Evolutionary conservation across 2,329 filamentous ascomycete species (phyloP), one percentile per base, ranked within the genome.

Genomic region (Cylindrodendrum hubeiense): DNA sequence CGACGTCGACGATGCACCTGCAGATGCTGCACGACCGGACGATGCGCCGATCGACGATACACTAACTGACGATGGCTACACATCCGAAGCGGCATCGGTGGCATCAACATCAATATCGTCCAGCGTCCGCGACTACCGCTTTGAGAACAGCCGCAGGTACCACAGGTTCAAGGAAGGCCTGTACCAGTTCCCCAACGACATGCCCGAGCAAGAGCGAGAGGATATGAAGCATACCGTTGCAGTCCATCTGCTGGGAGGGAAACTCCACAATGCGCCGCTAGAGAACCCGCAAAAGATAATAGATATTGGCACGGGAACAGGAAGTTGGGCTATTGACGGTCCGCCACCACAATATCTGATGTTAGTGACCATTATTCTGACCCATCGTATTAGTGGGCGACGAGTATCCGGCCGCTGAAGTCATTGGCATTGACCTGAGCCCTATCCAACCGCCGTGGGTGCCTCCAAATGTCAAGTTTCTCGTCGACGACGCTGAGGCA

Each of bases 321-420:
- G 65, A 65, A 76, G 70, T 2, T 87, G 85, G 84, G 84, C 85
- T 0, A 83, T 87, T 52, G 80, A 82, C 46, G 76, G 77, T 79
- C 15, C 47, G 76, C 60, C 60, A 52, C 55, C 52, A 15, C 28
- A 22, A 6, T 8, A 22, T 24, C 12, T 19, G 17, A 37, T 17
- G 26, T 24, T 13, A 17, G 21, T 22, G 19, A 30, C 3, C 19
- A 30, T 46, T 24, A 46, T 33, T 30, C 53, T 68, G 21, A 65
- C 37, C 4, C n/a, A 13, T 4, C 34, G 8, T 21, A 24, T 21
- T 21, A 74, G 77, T 81, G 66, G 79, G 78, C 30, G 80, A 82
- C 41, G 70, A 75, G n/a, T 82, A 77, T 59, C 80, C 80, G 0
- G 71, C 69, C 43, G 79, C 80, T 17, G 76, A 79, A 49, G 77